Evolutionary conservation across 106 monocot species (phyloP).

Genomic region (Agapanthus africanus): DNA sequence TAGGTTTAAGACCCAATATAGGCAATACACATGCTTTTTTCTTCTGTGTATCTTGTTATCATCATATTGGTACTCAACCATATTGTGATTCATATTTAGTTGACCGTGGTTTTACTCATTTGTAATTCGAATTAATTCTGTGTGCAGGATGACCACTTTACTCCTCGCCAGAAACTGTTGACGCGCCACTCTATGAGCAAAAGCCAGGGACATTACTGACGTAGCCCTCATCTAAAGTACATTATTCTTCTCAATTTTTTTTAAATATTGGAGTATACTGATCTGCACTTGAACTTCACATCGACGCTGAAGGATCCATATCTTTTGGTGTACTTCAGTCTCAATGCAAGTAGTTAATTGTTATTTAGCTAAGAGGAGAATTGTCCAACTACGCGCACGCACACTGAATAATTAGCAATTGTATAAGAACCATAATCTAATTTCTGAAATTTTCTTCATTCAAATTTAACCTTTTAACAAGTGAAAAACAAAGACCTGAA

Average conservation of each 20-base stretch:
- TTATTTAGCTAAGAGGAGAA: background rate
- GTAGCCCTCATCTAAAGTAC: background rate
- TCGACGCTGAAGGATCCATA: background rate
- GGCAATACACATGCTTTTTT: background rate
- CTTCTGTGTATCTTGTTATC: background rate
- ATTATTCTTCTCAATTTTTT: slow-evolving; percentile 1
- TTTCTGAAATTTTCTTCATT: background rate
- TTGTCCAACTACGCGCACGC: background rate
- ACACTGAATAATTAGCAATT: too few species aligned
- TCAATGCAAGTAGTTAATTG: background rate
- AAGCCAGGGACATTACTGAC: slow-evolving; percentile 44
- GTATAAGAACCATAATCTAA: background rate
- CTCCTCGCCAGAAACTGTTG: slow-evolving; percentile 49
- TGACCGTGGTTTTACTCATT: background rate
- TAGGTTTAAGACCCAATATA: background rate
- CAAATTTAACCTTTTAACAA: background rate
- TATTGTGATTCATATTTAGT: slow-evolving; percentile 8
- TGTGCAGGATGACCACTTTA: slow-evolving; percentile 59
- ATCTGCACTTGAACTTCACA: background rate
- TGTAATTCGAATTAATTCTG: slow-evolving; percentile 3
- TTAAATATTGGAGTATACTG: background rate
- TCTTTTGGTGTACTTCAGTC: background rate
- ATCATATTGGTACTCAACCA: background rate
- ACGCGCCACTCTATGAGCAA: slow-evolving; percentile 42
- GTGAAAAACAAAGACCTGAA: too few species aligned